These are phyloP conservation scores for Coemansia sp. DNA, from an alignment of 192 early-diverging fungal genomes.

Conservation along the genomic window DNA sequence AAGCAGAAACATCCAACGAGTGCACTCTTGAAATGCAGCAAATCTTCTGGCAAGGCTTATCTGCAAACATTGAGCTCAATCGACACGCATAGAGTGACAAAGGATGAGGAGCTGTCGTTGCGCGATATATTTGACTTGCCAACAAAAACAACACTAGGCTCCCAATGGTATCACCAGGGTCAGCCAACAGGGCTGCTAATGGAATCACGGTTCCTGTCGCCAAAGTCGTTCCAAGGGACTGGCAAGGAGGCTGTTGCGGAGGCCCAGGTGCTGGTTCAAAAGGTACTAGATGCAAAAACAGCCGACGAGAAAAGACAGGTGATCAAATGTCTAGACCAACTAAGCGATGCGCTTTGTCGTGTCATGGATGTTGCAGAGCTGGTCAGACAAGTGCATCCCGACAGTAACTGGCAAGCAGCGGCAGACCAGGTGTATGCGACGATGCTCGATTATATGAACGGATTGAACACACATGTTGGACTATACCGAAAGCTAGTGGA, in stretches of 20 bases:
- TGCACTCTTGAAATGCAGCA: neutral
- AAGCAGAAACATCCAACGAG: neutral
- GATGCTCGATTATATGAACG: slow-evolving; percentile 85
- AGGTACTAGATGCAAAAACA: slow-evolving; percentile 26
- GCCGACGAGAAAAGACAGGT: slow-evolving; percentile 65
- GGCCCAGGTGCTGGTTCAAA: slow-evolving; percentile 35
- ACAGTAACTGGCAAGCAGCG: slow-evolving; percentile 63
- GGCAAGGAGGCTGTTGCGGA: slow-evolving; percentile 41
- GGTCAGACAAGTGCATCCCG: slow-evolving; percentile 88
- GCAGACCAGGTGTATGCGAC: slow-evolving; percentile 77
- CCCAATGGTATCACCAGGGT: slow-evolving; percentile 49
- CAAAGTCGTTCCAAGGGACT: slow-evolving; percentile 40
- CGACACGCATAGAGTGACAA: slow-evolving; percentile 12
- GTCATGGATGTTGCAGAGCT: slow-evolving; percentile 94
- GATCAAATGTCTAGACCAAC: slow-evolving; percentile 85
- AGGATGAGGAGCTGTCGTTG: slow-evolving; percentile 36
- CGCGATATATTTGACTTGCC: slow-evolving; percentile 53
- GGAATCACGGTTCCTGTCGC: slow-evolving; percentile 51
- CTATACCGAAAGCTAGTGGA: slow-evolving; percentile 77
- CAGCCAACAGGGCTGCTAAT: slow-evolving; percentile 50
- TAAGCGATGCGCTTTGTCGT: slow-evolving; percentile 86
- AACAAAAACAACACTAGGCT: slow-evolving; percentile 41
- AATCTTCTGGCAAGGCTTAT: neutral
- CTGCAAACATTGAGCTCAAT: slow-evolving; percentile 20
- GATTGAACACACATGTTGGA: slow-evolving; percentile 87